These are phyloP conservation scores for Amanita fuliginea DNA, from an alignment of 768 basidiomycete species.

Conservation along the genomic window DNA sequence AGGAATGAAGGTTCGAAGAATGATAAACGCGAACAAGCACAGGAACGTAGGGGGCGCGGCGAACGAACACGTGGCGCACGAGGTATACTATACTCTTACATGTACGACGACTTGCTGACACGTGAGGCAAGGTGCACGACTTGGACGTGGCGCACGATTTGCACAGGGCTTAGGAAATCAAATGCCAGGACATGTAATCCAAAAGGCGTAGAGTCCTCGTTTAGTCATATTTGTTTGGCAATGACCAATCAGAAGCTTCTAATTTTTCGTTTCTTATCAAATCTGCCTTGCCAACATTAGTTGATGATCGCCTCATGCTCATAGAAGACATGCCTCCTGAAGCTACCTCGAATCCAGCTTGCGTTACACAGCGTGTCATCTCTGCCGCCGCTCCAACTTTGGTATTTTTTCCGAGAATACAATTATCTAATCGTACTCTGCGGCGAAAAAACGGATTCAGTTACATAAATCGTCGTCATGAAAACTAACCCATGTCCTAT, in stretches of 20 bases:
- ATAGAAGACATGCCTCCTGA: constrained; percentile 42
- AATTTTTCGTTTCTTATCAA: constrained; percentile 32
- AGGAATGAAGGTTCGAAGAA: constrained; percentile 57
- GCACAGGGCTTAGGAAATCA: constrained; percentile 76
- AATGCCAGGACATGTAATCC: constrained; percentile 39
- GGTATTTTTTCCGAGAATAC: constrained; percentile 65
- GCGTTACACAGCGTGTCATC: constrained; percentile 56
- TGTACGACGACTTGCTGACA: neutral
- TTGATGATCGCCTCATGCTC: neutral
- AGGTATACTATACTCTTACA: constrained; percentile 26
- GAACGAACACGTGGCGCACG: constrained; percentile 55
- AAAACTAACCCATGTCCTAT: constrained; percentile 70
- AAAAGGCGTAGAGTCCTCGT: constrained; percentile 17
- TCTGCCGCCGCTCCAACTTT: constrained; percentile 63
- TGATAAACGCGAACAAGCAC: constrained; percentile 72
- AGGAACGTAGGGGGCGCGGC: constrained; percentile 67
- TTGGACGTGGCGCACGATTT: constrained; percentile 73
- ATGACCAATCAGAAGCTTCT: constrained; percentile 2
- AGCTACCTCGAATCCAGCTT: constrained; percentile 66
- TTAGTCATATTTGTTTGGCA: constrained; percentile 6
- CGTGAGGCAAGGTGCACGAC: constrained; percentile 37
- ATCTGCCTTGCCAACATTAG: constrained; percentile 24
- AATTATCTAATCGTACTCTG: constrained; percentile 70
- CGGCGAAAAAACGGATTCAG: constrained; percentile 1
- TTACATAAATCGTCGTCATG: neutral